Conservation (phyloP, 2,329 filamentous ascomycete species). For the Leptographium flavum region DNA sequence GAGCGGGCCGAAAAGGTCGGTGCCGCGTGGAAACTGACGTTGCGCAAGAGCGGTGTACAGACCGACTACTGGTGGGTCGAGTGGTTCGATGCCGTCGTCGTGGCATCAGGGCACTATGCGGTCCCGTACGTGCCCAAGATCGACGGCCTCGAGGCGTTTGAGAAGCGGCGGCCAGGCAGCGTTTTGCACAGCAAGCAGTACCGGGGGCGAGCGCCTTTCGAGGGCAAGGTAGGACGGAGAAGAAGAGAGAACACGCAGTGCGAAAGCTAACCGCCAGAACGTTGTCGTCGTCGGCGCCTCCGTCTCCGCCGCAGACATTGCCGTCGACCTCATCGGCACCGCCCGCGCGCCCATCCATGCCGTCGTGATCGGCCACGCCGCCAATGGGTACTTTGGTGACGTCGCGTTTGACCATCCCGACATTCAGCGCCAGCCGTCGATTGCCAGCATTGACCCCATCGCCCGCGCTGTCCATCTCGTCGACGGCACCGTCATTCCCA, state of each 20-base stretch:
- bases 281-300: conserved; percentile 39
- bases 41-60: conserved; percentile 23
- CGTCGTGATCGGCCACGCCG: conserved; percentile 14
- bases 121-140: conserved; percentile 37
- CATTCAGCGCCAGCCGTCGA: conserved; percentile 10
- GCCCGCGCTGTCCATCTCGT: conserved; percentile 37
- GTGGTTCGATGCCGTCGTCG: conserved; percentile 49
- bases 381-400: conserved; percentile 17
- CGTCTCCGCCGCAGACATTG: conserved; percentile 39
- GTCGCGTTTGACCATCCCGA: conserved; percentile 25
- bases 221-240: conserved; percentile 17
- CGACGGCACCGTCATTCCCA: conserved; percentile 34
- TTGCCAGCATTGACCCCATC: conserved; percentile 19
- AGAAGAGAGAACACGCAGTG: no score
- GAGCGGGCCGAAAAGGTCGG: conserved; percentile 39
- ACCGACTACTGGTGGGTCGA: conserved; percentile 47
- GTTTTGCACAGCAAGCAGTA: conserved; percentile 58
- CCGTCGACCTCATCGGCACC: conserved; percentile 25
- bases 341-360: conserved; percentile 13
- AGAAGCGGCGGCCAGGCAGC: conserved; percentile 28
- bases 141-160: conserved; percentile 29
- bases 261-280: no score
- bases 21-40: conserved; percentile 35
- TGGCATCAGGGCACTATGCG: conserved; percentile 54
- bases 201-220: conserved; percentile 34